Percentiles rank a stretch among this genome's conserved stretches.
phyloP scores from a whole-genome alignment of 306 rosid species.

The Quercus mongolica region DNA sequence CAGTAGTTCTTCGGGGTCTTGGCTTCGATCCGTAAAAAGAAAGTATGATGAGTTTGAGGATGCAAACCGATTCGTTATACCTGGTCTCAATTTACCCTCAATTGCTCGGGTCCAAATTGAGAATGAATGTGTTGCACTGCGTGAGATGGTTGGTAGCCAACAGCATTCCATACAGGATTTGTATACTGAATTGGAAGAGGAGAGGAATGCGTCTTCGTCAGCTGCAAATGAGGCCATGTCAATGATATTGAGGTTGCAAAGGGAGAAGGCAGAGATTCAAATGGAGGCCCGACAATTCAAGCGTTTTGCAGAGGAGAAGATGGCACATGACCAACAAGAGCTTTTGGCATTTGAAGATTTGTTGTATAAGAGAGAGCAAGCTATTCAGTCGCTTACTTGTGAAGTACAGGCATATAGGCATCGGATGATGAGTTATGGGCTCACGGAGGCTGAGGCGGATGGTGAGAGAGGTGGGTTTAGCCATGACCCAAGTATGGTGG shows the following conservation, averaged over 20 bases:
- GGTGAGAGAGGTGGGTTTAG: constrained; percentile 28
- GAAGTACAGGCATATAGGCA: constrained; percentile 92
- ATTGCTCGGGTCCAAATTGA: constrained; percentile 63
- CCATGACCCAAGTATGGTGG: constrained; percentile 24
- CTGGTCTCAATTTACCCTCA: constrained; percentile 31
- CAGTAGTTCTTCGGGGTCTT: constrained; percentile 48
- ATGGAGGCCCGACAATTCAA: constrained; percentile 98
- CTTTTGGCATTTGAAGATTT: constrained; percentile 71
- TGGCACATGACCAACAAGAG: constrained; percentile 86
- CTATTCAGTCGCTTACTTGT: constrained; percentile 82
- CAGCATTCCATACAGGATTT: constrained; percentile 69
- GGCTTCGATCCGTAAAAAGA: constrained; percentile 84
- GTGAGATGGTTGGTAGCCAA: constrained; percentile 75
- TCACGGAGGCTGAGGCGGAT: constrained; percentile 68
- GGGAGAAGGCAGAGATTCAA: constrained; percentile 98
- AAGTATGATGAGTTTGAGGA: constrained; percentile 68
- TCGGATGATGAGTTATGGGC: constrained; percentile 91
- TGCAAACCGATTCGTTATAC: constrained; percentile 37
- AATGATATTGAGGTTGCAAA: constrained; percentile 93
- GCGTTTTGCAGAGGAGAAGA: constrained; percentile 85
- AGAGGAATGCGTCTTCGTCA: constrained; percentile 85
- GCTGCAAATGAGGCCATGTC: constrained; percentile 99
- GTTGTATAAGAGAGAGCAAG: constrained; percentile 88
- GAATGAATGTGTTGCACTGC: constrained; percentile 77
- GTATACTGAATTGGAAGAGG: constrained; percentile 85